Base-by-base conservation (phyloP, 345 rosid species). In the Populus pruinosa region DNA sequence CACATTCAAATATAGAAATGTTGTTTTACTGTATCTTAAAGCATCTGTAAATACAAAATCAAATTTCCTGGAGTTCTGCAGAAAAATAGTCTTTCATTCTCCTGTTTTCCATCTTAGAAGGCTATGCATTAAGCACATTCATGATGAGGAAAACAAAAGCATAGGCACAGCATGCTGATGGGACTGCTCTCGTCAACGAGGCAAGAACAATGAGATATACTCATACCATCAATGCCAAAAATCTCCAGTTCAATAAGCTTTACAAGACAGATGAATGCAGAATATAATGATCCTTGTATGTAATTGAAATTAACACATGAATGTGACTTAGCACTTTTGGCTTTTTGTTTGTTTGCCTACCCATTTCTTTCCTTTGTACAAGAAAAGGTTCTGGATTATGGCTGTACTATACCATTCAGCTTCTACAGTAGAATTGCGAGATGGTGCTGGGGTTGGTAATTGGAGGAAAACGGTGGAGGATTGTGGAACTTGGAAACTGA, bases 361-460 rank as follows among this genome's bases (percentile, higher is more conserved):
- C 74, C 64, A 49, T 23, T 41, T 71, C 47, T n/a, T 63, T 69
- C 21, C 71, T 59, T 8, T 70, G 29, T 53, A 16, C 21, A 49
- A 71, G 56, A 55, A 23, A 55, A 16, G 66, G 35, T 43, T 47
- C 38, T 47, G 72, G 61, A 47, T 13, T 16, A 39, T 0, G 78
- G 74, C 67, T 50, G 33, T 27, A 7, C 41, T 76, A 16, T 63
- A 39, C 31, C 64, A 29, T 74, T 80, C 81, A 71, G 75, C 81
- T 77, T 77, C 80, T 73, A 73, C 83, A 75, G 74, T 62, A 83
- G 81, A 83, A 86, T 55, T 73, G 78, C 38, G 86, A 33, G 76
- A 77, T 21, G 78, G 66, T 85, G 82, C 72, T 69, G 25, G 77
- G 65, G 73, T 76, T 83, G 67, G 75, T 23, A 64, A 80, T 27